phyloP scores from a whole-genome alignment of 2,329 filamentous ascomycete genomes.

The Fusarium pseudoanthophilum region DNA sequence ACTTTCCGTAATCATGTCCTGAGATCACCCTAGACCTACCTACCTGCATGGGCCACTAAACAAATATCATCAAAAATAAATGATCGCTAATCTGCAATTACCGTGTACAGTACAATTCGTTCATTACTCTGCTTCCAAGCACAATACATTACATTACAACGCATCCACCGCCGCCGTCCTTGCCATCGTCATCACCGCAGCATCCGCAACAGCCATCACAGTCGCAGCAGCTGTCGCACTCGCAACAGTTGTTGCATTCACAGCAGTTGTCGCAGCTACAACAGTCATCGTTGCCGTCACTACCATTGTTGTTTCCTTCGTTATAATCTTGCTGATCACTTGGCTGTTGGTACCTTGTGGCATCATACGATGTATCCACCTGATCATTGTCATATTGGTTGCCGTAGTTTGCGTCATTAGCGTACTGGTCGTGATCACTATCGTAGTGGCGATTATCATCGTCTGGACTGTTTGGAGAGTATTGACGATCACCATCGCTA shows the following conservation, averaged over 20 bases:
- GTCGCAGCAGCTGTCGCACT: neutral
- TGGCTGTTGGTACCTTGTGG: neutral
- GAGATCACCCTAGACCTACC: too few relatives aligned
- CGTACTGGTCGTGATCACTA: neutral
- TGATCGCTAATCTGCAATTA: neutral
- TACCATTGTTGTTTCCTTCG: neutral
- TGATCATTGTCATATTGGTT: neutral
- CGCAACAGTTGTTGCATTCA: neutral
- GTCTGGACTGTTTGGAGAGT: neutral
- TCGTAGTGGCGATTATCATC: neutral
- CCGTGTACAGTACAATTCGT: fast-evolving
- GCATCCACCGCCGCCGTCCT: conserved; percentile 4
- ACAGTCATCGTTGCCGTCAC: neutral
- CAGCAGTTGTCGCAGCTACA: neutral
- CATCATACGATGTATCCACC: neutral
- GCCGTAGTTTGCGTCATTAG: neutral
- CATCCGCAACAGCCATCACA: neutral
- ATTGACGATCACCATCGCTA: neutral
- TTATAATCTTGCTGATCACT: neutral
- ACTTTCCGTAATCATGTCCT: neutral
- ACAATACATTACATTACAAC: conserved; percentile 21
- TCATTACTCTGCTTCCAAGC: fast-evolving
- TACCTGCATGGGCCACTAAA: neutral
- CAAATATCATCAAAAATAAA: neutral
- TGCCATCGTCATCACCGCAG: neutral